Evolutionary conservation across 2,329 filamentous ascomycete genomes (phyloP).

Genomic region (Eurotiales sp.): DNA sequence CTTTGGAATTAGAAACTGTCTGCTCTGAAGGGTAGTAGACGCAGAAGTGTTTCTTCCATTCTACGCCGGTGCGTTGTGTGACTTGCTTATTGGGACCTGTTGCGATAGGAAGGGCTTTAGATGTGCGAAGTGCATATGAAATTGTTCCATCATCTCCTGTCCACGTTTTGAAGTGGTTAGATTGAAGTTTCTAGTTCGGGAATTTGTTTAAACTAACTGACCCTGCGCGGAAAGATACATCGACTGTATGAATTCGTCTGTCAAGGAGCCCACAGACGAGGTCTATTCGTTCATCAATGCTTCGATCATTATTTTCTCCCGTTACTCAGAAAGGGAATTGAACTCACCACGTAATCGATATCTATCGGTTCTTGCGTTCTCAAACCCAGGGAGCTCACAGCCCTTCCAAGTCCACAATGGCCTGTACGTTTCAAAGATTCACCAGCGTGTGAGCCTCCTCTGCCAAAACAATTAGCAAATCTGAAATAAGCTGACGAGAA

Average conservation of each 20-base stretch:
- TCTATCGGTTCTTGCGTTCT: slow-evolving; percentile 54
- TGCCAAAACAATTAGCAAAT: slow-evolving; percentile 30
- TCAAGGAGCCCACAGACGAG: slow-evolving; percentile 77
- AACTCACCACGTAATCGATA: slow-evolving; percentile 66
- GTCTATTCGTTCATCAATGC: slow-evolving; percentile 52
- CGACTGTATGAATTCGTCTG: slow-evolving; percentile 59
- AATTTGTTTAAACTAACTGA: slow-evolving; percentile 18
- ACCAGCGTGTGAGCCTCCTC: slow-evolving; percentile 56
- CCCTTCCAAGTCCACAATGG: slow-evolving; percentile 67
- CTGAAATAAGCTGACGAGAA: slow-evolving; percentile 2
- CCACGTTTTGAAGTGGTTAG: not conserved
- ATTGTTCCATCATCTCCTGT: slow-evolving; percentile 46
- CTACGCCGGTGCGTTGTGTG: slow-evolving; percentile 30
- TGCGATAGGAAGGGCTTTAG: slow-evolving; percentile 24
- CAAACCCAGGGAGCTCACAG: slow-evolving; percentile 63
- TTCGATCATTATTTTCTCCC: slow-evolving; percentile 14
- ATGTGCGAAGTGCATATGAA: slow-evolving; percentile 39
- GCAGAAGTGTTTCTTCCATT: slow-evolving; percentile 55
- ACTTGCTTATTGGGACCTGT: slow-evolving; percentile 41
- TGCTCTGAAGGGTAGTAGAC: slow-evolving; percentile 76
- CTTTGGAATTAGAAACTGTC: slow-evolving; percentile 64
- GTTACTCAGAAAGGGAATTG: not conserved
- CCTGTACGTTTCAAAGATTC: slow-evolving; percentile 56
- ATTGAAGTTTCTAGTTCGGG: not conserved
- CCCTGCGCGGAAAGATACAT: slow-evolving; percentile 59